Base-by-base conservation (phyloP, 768 basidiomycete species). In the Hypsizygus marmoreus region DNA sequence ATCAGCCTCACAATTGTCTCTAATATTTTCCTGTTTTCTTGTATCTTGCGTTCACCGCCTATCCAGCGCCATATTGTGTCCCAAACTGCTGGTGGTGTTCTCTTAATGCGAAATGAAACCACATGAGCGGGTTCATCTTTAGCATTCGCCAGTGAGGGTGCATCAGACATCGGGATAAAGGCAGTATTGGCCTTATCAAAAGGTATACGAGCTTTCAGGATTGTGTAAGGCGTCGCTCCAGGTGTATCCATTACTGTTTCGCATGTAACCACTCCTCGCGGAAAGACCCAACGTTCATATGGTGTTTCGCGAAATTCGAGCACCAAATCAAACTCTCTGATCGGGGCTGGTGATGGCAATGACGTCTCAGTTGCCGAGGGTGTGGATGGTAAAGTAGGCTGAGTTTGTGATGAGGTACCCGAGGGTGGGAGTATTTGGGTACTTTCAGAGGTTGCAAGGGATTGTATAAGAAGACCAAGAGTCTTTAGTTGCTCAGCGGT, bases 381-480 rank as follows among this genome's bases (percentile, higher is more conserved):
- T 9, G 43, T 12, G 19, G 56, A 47, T n/a, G 42, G 57, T 31
- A 43, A 53, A 16, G 17, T 40, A 28, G 31, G 55, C 28, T 20
- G 43, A 13, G 40, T 13, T 42, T 45, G 35, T 9, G 38, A 33
- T 8, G 14, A 24, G 32, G 47, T 25, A 24, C 33, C 30, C 20
- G 53, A 23, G n/a, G 56, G 55, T 8, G 55, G 29, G 14, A 49
- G 23, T 43, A 50, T 31, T 23, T 53, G 55, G 16, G 41, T 36
- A 37, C 22, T 59, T 48, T 58, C 61, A 13, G 66, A 52, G 26
- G 60, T 66, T 19, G 82, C 77, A 33, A 89, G 58, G 17, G 86
- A 82, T 49, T 84, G 84, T 30, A 91, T 83, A n/a, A 88, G 73
- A n/a, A 83, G 61, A 19, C 82, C 84, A 17, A 90, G 78, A 4